Base-by-base conservation (phyloP, 2,329 filamentous ascomycete genomes). In the Cladosporium phlei region DNA sequence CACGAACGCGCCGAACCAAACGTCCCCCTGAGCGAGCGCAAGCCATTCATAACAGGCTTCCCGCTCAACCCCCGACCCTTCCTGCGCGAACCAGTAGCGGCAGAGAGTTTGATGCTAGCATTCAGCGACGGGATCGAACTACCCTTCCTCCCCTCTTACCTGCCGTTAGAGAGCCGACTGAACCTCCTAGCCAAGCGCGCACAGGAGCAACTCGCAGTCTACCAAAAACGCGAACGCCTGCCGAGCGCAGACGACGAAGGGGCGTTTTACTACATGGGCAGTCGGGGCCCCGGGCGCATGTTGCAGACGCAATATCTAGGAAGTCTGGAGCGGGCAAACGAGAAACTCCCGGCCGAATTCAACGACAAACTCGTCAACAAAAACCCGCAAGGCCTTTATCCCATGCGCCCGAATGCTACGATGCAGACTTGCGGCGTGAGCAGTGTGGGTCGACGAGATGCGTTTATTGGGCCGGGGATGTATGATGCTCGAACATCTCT, bases 101-200 rank as follows among this genome's bases (percentile, higher is more conserved):
- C 69, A 1, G 67, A 74, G 24, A 68, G 63, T 21, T 68, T 70
- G 47, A 74, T 73, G 70, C 59, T 75, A 3, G 66, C 69, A 5
- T 75, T 75, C 56, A 65, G 62, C 53, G 70, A 73, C 35, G 71
- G 71, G 5, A 67, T 75, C 35, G 55, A 68, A 1, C 62, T 75
- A 49, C 70, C 71, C 0, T 72, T 69, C 50, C 51, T 73, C 0
- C 62, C 62, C 2, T 61, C 62, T 0, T 30, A 50, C 3, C 55
- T 73, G 0, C 55, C 61, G 0, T 49, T 72, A 0, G 63, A 67
- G 27, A 56, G 58, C 4, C 60, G 71, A 1, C 64, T 75, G 48
- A 58, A 52, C 22, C 54, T 74, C 0, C 56, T 70, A 2, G 66
- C 66, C 0, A 55, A 59, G 20, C 62, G 63, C 16, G 71, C 71